Percentiles rank a stretch among this genome's conserved stretches.
These are phyloP conservation scores for Pythium brachiatum DNA, from an alignment of 352 stramenopile species.

Conservation along the genomic window DNA sequence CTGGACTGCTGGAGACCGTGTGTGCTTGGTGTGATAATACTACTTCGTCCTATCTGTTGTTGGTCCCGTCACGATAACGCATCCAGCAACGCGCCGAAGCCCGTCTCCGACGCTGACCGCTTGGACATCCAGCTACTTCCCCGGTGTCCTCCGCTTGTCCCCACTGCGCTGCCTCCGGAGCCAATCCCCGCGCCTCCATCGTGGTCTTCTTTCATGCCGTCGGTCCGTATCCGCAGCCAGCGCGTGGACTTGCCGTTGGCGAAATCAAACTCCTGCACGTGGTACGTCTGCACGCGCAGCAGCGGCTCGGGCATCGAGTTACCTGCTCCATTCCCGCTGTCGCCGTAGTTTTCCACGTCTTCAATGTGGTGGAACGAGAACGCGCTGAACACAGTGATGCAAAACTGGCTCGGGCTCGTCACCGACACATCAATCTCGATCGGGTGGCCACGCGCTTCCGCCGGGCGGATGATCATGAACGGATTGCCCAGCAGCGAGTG, in stretches of 20 bases:
- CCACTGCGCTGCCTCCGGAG: neutral
- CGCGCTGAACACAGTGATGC: constrained; percentile 74
- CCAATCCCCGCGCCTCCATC: neutral
- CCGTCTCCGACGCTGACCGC: constrained; percentile 27
- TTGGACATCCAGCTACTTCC: constrained; percentile 24
- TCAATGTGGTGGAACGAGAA: constrained; percentile 80
- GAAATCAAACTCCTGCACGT: constrained; percentile 84
- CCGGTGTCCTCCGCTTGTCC: neutral
- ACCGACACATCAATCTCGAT: constrained; percentile 73
- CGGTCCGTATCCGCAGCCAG: constrained; percentile 57
- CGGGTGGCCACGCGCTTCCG: constrained; percentile 58
- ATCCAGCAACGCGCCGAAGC: constrained; percentile 34
- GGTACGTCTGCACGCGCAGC: constrained; percentile 60
- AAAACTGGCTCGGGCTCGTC: constrained; percentile 53
- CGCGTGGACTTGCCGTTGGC: constrained; percentile 61
- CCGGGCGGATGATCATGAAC: constrained; percentile 71
- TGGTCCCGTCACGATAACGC: constrained; percentile 26
- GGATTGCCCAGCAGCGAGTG: constrained; percentile 69
- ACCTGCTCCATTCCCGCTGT: constrained; percentile 32
- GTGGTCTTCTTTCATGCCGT: constrained; percentile 53
- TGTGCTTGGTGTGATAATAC: neutral
- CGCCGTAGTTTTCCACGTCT: constrained; percentile 69
- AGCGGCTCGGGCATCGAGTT: constrained; percentile 48
- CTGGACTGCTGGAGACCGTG: neutral
- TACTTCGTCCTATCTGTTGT: neutral